A percentile compares a stretch with the other conserved stretches of the same genome.
These are phyloP conservation scores for Nidularia pulvinata DNA, from an alignment of 768 basidiomycete species.

Conservation along the genomic window DNA sequence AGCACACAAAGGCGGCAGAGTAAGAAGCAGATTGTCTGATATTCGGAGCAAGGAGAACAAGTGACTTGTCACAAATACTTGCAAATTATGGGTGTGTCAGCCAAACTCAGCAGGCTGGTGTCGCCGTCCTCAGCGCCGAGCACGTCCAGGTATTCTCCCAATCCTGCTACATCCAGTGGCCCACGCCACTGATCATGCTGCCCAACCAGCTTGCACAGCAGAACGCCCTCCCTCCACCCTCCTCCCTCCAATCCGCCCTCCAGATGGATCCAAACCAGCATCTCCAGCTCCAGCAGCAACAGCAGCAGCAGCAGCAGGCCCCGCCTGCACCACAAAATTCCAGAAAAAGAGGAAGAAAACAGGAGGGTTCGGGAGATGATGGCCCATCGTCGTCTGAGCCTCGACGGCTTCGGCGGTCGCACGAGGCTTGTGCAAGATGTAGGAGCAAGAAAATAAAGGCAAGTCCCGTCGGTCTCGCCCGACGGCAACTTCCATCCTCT, in stretches of 20 bases:
- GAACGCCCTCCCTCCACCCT: conserved; percentile 28
- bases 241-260: conserved; percentile 59
- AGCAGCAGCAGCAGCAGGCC: conserved; percentile 23
- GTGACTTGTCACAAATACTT: conserved; percentile 27
- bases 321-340: conserved; percentile 19
- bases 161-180: conserved; percentile 5
- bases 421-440: conserved; percentile 92
- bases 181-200: conserved; percentile 24
- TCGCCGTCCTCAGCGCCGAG: conserved; percentile 30
- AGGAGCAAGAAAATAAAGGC: conserved; percentile 98
- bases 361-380: conserved; percentile 56
- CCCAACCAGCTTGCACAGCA: conserved; percentile 28
- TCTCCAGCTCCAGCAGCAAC: conserved; percentile 15
- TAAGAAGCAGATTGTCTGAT: too few relatives aligned
- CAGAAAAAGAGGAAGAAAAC: conserved; percentile 58
- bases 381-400: conserved; percentile 62
- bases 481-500: conserved; percentile 81
- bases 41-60: too few relatives aligned
- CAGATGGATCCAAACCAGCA: conserved; percentile 70
- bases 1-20: too few relatives aligned
- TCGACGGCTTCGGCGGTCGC: conserved; percentile 81
- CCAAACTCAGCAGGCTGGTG: conserved; percentile 5
- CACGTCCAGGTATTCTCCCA: conserved; percentile 9
- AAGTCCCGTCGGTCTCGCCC: conserved; percentile 68
- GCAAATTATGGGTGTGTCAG: conserved; percentile 21